A percentile compares a stretch with the other conserved stretches of the same genome.
Evolutionary conservation across 345 rosid species (phyloP).

Genomic region (Dovyalis caffra): DNA sequence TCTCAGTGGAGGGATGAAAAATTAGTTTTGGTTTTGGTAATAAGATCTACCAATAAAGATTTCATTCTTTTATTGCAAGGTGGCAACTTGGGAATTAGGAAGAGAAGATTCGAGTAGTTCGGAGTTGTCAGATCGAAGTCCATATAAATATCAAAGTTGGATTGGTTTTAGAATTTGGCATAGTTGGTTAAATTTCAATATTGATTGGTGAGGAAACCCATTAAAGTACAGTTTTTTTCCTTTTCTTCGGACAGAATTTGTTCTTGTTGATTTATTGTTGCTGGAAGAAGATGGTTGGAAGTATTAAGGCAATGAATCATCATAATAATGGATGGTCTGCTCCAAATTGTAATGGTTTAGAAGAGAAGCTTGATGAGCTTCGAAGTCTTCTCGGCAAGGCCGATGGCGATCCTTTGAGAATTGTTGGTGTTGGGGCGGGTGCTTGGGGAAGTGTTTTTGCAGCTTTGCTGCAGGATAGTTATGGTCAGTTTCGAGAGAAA

Average conservation of each 20-base stretch:
- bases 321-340: slow-evolving; percentile 25
- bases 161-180: slow-evolving; percentile 13
- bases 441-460: slow-evolving; percentile 98
- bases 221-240: not conserved
- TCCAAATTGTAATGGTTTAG: slow-evolving; percentile 50
- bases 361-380: slow-evolving; percentile 79
- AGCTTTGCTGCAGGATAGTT: slow-evolving; percentile 83
- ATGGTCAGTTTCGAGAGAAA: slow-evolving; percentile 84
- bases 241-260: slow-evolving; percentile 3
- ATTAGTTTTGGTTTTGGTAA: slow-evolving; percentile 42
- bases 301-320: slow-evolving; percentile 31
- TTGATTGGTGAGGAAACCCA: not conserved
- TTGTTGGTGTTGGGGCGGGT: slow-evolving; percentile 92
- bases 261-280: slow-evolving; percentile 18
- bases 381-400: slow-evolving; percentile 68
- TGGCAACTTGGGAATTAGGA: slow-evolving; percentile 20
- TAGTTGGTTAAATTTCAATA: slow-evolving; percentile 1
- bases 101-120: slow-evolving; percentile 4
- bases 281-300: slow-evolving; percentile 55
- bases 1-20: slow-evolving; percentile 16
- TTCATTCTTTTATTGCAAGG: slow-evolving; percentile 23
- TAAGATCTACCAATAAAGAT: slow-evolving; percentile 39
- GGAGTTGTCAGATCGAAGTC: slow-evolving; percentile 6
- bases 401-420: slow-evolving; percentile 79
- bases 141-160: slow-evolving; percentile 20